A percentile compares a stretch with the other conserved stretches of the same genome.
phyloP scores from a whole-genome alignment of 1,284 basidiomycete genomes.

The Ceratobasidium sp. region DNA sequence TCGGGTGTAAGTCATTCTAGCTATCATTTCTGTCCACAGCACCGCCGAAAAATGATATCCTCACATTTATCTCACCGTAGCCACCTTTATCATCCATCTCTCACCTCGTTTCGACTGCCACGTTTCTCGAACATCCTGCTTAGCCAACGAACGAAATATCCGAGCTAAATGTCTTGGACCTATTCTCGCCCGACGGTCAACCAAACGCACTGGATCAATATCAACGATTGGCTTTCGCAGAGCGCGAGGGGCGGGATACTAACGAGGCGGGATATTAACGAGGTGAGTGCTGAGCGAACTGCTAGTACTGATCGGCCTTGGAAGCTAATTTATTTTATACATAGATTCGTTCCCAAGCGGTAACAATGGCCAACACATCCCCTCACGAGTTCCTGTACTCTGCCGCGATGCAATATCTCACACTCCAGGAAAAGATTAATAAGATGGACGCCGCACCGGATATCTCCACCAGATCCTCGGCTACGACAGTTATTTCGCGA shows the following conservation, averaged over 20 bases:
- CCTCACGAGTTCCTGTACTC: constrained; percentile 43
- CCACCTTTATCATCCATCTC: neutral
- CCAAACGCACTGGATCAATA: constrained; percentile 32
- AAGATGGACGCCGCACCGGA: constrained; percentile 42
- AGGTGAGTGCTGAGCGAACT: constrained; percentile 15
- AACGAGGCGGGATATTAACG: constrained; percentile 41
- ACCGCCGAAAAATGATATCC: constrained; percentile 18
- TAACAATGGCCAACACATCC: constrained; percentile 20
- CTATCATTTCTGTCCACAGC: constrained; percentile 1
- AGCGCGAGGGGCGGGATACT: constrained; percentile 35
- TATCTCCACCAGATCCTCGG: constrained; percentile 36
- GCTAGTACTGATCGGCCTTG: too few relatives aligned
- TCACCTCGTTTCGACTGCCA: neutral
- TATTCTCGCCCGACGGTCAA: constrained; percentile 24
- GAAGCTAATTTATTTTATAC: neutral
- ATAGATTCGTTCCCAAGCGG: constrained; percentile 45
- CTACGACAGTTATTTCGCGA: constrained; percentile 41
- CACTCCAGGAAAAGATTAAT: constrained; percentile 35
- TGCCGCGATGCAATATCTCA: constrained; percentile 21
- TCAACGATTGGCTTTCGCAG: constrained; percentile 44
- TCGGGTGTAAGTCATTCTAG: constrained; percentile 17
- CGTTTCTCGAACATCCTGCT: neutral
- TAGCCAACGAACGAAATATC: neutral
- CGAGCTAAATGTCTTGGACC: constrained; percentile 18
- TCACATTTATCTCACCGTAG: constrained; percentile 7